Evolutionary conservation across 2,329 filamentous ascomycete species (phyloP), one percentile per base, ranked within the genome.

Genomic region (Diaporthe ilicicola): DNA sequence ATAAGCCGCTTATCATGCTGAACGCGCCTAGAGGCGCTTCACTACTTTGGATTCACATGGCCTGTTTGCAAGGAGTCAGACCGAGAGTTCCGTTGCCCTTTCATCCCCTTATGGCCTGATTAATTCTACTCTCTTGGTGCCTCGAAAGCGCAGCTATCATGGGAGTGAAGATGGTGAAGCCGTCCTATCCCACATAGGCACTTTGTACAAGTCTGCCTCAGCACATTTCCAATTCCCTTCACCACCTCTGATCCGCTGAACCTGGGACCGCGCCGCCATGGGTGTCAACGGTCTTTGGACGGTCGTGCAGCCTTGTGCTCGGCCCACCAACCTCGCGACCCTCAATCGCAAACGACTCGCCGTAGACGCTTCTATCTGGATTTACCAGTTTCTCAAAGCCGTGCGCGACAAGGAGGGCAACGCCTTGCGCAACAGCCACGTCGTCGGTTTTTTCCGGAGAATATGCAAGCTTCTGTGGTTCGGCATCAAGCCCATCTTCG

Each of bases 361-460:
- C 56, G 94, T 99, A 75, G 96, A 99, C 83, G 96, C 97, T 71
- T 98, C 95, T 15, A 99, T 99, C 80, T 99, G 96, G 96, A 98
- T 99, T 77, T 99, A 99, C 86, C 96, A 99, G 79, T 99, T 99
- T 78, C 90, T 99, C 77, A 99, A 99, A 84, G 96, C 97, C 12
- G 96, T 99, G 13, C 95, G 96, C 77, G 96, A 99, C 83, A 98
- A 98, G 78, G 96, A 99, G 82, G 96, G 96, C 67, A 97, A 99
- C 79, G 96, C 96, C 1, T 87, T 99, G 66, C 94, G 95, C 74
- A 99, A 98, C 84, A 95, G 94, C 37, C 96, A 99, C 78, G 90
- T 99, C 44, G 94, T 99, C 53, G 96, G 97, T 48, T 99, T 99
- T 89, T 99, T 99, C 83, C 93, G 96, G 65, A 91, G 96, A 72